Evolutionary conservation across 768 basidiomycete genomes (phyloP), one percentile per base, ranked within the genome.

Genomic region (Amanita phalloides): DNA sequence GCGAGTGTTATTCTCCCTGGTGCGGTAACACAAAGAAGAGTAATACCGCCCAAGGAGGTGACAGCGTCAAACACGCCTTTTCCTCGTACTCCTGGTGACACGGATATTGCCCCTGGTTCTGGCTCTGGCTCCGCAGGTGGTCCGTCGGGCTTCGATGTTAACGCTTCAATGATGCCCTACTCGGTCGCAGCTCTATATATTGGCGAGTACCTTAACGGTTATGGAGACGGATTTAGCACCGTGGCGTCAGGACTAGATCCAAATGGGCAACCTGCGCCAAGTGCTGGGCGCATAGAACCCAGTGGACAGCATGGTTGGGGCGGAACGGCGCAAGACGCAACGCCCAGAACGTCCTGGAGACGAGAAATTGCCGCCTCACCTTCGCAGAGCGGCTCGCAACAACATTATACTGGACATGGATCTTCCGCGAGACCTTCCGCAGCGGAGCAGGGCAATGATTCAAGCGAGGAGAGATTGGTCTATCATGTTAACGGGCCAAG

Each of bases 121-220:
- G 11, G 17, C 4, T 6, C 13, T 14, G 36, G 23, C 23, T 14
- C 36, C 8, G 35, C 38, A 20, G 33, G 35, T 11, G 33, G 32
- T n/a, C n/a, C 47, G 2, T 37, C 36, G 26, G n/a, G 37, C 26
- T 4, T n/a, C n/a, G 37, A 49, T 38, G 8, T 17, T 39, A 17
- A 14, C n/a, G 48, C 48, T 28, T 17, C 48, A 10, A n/a, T 49
- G n/a, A 61, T 64, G 25, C 59, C 65, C 13, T 65, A 61, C 53
- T 48, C 57, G 14, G 43, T 64, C 14, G 60, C 58, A 7, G 60
- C 56, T 10, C 55, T 55, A 4, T 61, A 62, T 43, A 28, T 64
- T 8, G 53, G 55, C 1, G 62, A 64, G 44, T 66, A 62, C 51
- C 56, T 58, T 1, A 57, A 54, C 10, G 66, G 65, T 25, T 64